phyloP scores from a whole-genome alignment of 2,329 filamentous ascomycete genomes.

The Exophiala lecanii-corni region DNA sequence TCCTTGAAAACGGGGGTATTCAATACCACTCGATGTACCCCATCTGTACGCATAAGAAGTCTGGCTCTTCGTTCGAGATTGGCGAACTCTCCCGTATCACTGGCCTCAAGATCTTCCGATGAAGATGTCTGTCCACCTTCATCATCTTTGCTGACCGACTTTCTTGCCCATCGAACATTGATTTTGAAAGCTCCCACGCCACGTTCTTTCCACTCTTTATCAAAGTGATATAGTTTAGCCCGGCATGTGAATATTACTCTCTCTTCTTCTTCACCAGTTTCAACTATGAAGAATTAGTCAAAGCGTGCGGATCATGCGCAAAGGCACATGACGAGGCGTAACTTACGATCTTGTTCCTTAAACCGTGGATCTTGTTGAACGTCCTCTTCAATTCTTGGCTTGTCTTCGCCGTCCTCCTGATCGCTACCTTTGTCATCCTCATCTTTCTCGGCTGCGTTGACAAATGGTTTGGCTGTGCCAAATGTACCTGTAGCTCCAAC shows the following conservation, averaged over 20 bases:
- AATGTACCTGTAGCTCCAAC: conserved; percentile 44
- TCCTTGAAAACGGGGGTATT: conserved; percentile 77
- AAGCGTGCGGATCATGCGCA: conserved; percentile 4
- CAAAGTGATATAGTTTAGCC: conserved; percentile 78
- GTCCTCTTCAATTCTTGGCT: conserved; percentile 61
- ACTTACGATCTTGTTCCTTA: conserved; percentile 62
- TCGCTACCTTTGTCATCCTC: conserved; percentile 49
- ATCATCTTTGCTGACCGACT: conserved; percentile 48
- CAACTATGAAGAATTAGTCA: conserved; percentile 50
- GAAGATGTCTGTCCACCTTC: conserved; percentile 26
- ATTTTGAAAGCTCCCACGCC: conserved; percentile 34
- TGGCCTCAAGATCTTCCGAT: conserved; percentile 37
- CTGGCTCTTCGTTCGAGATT: conserved; percentile 50
- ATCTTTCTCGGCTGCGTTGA: conserved; percentile 60
- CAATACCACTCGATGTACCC: conserved; percentile 77
- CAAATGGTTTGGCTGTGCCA: conserved; percentile 54
- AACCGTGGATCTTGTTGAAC: conserved; percentile 46
- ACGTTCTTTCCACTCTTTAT: conserved; percentile 75
- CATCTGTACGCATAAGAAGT: conserved; percentile 86
- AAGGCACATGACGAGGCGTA: no score
- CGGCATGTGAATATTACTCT: conserved; percentile 68
- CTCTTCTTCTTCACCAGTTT: conserved; percentile 85
- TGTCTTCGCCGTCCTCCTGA: conserved; percentile 42
- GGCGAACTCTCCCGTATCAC: conserved; percentile 27
- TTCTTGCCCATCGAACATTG: conserved; percentile 46